Conservation (phyloP, 148 eudicot genomes). For the Beta vulgaris region DNA sequence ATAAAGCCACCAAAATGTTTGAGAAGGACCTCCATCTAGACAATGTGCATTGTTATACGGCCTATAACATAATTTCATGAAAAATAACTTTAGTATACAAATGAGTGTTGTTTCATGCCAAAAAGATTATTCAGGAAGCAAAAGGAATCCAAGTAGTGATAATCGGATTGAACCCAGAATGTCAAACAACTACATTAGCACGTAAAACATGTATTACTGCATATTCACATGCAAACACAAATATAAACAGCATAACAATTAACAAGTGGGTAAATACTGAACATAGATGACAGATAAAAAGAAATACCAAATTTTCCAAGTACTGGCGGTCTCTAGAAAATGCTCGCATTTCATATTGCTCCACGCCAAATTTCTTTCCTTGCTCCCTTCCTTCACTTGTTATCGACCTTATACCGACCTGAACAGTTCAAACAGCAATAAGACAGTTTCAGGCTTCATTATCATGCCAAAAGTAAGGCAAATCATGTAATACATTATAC, state of each 20-base stretch:
- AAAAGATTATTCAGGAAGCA: neutral
- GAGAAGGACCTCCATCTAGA: too few species aligned
- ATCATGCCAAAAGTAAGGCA: constrained; percentile 12
- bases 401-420: constrained; percentile 94
- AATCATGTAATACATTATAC: neutral
- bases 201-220: neutral
- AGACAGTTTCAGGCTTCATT: neutral
- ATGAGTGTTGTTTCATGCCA: neutral
- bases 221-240: neutral
- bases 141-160: neutral
- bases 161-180: neutral
- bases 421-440: constrained; percentile 14
- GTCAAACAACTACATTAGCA: neutral
- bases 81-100: neutral
- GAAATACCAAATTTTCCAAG: constrained; percentile 74
- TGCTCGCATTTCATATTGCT: constrained; percentile 96
- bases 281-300: constrained; percentile 20
- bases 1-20: too few species aligned
- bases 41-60: neutral
- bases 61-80: neutral
- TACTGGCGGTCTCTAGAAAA: constrained; percentile 72
- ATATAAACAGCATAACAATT: neutral
- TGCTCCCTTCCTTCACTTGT: constrained; percentile 89
- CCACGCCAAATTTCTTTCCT: constrained; percentile 93
- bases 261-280: constrained; percentile 1